phyloP scores from a whole-genome alignment of 2,329 filamentous ascomycete genomes.

The Stachybotrys echinatus region DNA sequence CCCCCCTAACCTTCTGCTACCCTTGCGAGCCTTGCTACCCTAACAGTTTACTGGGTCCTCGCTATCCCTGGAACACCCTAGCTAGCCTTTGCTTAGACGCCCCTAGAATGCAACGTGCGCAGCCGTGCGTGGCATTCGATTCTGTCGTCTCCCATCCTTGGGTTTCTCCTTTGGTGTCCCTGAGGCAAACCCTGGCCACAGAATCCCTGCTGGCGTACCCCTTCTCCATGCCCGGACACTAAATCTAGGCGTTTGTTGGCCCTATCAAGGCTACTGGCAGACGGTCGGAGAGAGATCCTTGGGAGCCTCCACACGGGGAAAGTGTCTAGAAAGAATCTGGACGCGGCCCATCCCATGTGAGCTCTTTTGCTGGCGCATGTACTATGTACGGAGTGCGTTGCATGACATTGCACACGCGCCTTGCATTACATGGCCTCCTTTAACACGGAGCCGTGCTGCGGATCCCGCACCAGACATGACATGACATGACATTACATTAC shows the following conservation, averaged over 20 bases:
- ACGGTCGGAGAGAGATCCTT: neutral
- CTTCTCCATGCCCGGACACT: neutral
- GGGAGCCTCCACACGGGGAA: neutral
- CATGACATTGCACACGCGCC: too few species aligned
- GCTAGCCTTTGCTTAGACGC: too few species aligned
- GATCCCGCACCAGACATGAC: neutral
- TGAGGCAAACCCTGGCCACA: neutral
- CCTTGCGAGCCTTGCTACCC: neutral
- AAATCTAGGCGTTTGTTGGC: neutral
- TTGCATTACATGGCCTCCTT: neutral
- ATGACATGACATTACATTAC: too few species aligned
- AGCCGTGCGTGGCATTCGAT: neutral
- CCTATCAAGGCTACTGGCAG: neutral
- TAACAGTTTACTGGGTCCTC: neutral
- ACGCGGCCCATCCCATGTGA: neutral
- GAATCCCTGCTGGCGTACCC: neutral
- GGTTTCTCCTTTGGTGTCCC: neutral
- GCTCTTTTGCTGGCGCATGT: neutral
- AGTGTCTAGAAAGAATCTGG: neutral
- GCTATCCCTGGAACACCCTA: too few species aligned
- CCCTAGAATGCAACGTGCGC: neutral
- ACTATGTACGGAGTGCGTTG: neutral
- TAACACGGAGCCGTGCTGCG: neutral
- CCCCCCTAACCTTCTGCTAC: neutral
- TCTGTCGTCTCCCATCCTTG: neutral